A percentile compares a stretch with the other conserved stretches of the same genome.
Evolutionary conservation across 2,329 filamentous ascomycete species (phyloP).

Genomic region (Amylocarpus encephaloides): DNA sequence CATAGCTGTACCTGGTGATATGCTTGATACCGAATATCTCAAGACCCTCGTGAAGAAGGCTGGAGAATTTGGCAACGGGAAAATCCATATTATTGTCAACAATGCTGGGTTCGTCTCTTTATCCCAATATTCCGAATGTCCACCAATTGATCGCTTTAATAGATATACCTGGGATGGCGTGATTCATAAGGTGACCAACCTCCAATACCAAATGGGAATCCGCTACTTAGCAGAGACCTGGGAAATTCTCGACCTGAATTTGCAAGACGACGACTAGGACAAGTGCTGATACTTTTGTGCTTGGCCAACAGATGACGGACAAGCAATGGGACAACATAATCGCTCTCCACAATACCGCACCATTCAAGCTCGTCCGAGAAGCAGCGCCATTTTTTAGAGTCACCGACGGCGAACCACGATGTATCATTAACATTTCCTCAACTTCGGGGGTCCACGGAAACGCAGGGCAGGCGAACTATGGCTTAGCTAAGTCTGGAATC

Average conservation of each 20-base stretch:
- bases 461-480: conserved; percentile 86
- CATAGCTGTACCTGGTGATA: conserved; percentile 68
- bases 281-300: conserved; percentile 13
- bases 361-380: conserved; percentile 74
- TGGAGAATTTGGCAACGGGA: conserved; percentile 75
- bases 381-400: conserved; percentile 85
- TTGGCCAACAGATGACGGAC: conserved; percentile 58
- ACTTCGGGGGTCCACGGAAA: conserved; percentile 82
- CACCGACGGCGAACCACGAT: conserved; percentile 70
- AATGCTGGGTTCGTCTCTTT: conserved; percentile 56
- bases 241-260: conserved; percentile 10
- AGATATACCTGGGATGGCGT: conserved; percentile 85
- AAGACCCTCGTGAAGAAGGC: conserved; percentile 65
- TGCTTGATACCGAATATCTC: conserved; percentile 66
- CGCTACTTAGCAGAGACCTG: conserved; percentile 11
- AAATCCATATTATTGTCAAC: conserved; percentile 88
- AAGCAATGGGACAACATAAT: conserved; percentile 90
- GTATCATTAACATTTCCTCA: conserved; percentile 76
- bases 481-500: conserved; percentile 77
- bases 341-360: conserved; percentile 74
- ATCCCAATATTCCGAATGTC: background rate
- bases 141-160: conserved; percentile 2
- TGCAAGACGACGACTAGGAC: conserved; percentile 2
- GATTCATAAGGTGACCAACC: conserved; percentile 62
- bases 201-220: conserved; percentile 13